phyloP scores from a whole-genome alignment of 345 rosid species.

The Eucalyptus curtisii region DNA sequence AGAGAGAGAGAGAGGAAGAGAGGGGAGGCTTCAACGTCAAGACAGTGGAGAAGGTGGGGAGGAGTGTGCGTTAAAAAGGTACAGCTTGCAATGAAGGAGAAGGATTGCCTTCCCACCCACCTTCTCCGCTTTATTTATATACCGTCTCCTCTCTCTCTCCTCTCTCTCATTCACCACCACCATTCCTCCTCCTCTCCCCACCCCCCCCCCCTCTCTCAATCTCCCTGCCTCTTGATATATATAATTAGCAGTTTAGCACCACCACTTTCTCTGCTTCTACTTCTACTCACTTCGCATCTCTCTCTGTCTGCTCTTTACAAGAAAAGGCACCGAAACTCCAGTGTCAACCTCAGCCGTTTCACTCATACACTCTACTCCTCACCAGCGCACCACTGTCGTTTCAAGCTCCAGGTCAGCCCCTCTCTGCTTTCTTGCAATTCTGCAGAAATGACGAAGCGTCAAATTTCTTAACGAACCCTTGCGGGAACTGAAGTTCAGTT shows the following conservation, averaged over 20 bases:
- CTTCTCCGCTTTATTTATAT: not conserved
- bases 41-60: conserved; percentile 12
- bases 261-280: not conserved
- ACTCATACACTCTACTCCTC: not conserved
- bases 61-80: conserved; percentile 11
- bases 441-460: not conserved
- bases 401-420: not conserved
- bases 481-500: not conserved
- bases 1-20: not conserved
- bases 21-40: conserved; percentile 36
- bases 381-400: not conserved
- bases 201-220: not conserved
- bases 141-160: not conserved
- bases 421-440: not conserved
- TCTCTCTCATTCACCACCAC: not conserved
- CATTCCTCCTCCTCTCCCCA: not conserved
- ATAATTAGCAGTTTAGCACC: not conserved
- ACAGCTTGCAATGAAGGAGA: conserved; percentile 62
- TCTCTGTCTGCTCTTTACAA: not conserved
- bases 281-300: not conserved
- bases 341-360: not conserved
- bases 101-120: conserved; percentile 31
- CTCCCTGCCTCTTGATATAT: not conserved
- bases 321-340: not conserved
- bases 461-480: not conserved